phyloP scores from a whole-genome alignment of 2,329 filamentous ascomycete genomes.

The Aspergillus sp. region DNA sequence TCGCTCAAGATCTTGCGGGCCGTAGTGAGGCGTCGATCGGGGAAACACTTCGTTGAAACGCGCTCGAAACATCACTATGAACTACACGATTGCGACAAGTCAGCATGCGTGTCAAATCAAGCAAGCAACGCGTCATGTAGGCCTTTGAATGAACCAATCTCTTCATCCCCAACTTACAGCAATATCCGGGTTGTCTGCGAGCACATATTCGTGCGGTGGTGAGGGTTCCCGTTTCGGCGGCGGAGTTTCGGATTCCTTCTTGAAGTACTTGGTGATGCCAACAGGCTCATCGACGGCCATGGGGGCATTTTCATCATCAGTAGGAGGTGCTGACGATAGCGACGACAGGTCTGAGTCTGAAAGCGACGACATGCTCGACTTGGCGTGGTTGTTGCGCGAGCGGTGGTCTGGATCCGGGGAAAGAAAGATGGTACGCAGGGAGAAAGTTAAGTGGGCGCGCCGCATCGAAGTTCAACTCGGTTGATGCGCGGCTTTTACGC shows the following conservation, averaged over 20 bases:
- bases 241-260: conserved; percentile 46
- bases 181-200: conserved; percentile 87
- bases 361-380: conserved; percentile 35
- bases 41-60: conserved; percentile 87
- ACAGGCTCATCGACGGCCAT: conserved; percentile 34
- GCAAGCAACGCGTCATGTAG: conserved; percentile 9
- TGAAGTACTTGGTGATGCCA: conserved; percentile 45
- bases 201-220: conserved; percentile 79
- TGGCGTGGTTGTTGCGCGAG: conserved; percentile 8
- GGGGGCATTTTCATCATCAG: conserved; percentile 49
- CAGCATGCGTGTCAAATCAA: conserved; percentile 26
- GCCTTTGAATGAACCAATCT: conserved; percentile 28
- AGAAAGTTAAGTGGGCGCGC: conserved; percentile 7
- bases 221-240: conserved; percentile 77
- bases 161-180: conserved; percentile 59
- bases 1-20: conserved; percentile 88
- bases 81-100: conserved; percentile 50
- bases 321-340: conserved; percentile 53
- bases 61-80: conserved; percentile 96
- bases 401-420: conserved; percentile 18
- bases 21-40: conserved; percentile 79
- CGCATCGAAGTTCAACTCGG: conserved; percentile 18
- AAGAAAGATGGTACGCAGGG: neutral
- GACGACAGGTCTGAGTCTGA: conserved; percentile 53
- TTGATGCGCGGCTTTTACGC: conserved; percentile 28